Conservation (phyloP, 768 basidiomycete species). For the Amanita molliuscula region DNA sequence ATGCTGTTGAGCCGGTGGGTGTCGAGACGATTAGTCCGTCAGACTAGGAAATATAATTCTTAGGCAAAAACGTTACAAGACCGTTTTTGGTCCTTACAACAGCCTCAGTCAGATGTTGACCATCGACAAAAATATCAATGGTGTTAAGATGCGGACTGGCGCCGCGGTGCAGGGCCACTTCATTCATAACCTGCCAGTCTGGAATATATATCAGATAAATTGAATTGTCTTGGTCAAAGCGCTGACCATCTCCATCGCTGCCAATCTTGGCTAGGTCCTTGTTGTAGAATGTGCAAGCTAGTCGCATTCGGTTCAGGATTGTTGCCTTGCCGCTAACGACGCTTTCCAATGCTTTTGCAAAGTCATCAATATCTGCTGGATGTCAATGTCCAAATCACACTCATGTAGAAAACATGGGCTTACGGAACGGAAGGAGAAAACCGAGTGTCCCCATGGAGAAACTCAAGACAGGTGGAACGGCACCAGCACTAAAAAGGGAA, state of each 20-base stretch:
- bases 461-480: conserved; percentile 85
- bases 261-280: conserved; percentile 45
- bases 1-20: conserved; percentile 93
- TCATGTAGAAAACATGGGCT: conserved; percentile 18
- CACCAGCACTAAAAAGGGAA: conserved; percentile 80
- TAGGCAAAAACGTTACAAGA: conserved; percentile 4
- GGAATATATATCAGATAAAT: conserved; percentile 5
- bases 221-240: neutral
- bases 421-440: conserved; percentile 89
- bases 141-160: conserved; percentile 87
- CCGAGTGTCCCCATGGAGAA: conserved; percentile 93
- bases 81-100: conserved; percentile 48
- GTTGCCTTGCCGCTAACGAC: conserved; percentile 75
- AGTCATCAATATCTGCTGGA: conserved; percentile 74
- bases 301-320: conserved; percentile 80
- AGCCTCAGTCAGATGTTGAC: conserved; percentile 91
- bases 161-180: conserved; percentile 87
- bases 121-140: conserved; percentile 89
- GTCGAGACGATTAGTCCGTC: conserved; percentile 93
- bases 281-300: conserved; percentile 73
- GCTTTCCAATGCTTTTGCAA: conserved; percentile 68
- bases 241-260: conserved; percentile 47
- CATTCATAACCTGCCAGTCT: conserved; percentile 98
- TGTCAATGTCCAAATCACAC: neutral
- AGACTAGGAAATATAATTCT: conserved; percentile 38